Evolutionary conservation across 148 eudicot species (phyloP), one percentile per base, ranked within the genome.

Genomic region (Hydrangea macrophylla): DNA sequence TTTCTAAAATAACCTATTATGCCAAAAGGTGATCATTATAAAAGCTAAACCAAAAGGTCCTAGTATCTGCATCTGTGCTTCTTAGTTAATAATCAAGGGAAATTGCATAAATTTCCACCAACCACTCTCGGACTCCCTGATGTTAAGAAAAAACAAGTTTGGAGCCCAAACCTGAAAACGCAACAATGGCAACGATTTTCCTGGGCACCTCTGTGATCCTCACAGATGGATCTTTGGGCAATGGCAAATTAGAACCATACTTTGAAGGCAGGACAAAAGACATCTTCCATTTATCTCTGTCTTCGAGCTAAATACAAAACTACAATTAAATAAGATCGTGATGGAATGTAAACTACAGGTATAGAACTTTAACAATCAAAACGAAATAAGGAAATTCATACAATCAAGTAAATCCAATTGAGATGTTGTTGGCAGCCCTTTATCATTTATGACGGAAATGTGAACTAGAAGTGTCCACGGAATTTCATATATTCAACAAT

Each of bases 261-360:
- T 90, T 94, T 20, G 96, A 85, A 26, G 98, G 97, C 98, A 94
- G 74, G 74, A 94, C 86, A 75, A 94, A 94, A 58, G 98, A 94
- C 98, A 94, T 94, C 76, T 70, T 71, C 98, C 98, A 94, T 50
- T 75, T 81, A 24, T 87, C 92, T 75, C 76, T 70, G 76, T 72
- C 72, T 57, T 81, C 77, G 64, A 64, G 75, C 96, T 92, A 58
- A 69, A 50, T 50, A n/a, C n/a, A 61, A 18, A 55, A 69, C 30
- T 24, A 20, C 17, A 35, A 68, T 24, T 20, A 50, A 56, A 72
- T 58, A 37, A 70, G 28, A 33, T 44, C 3, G 11, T 26, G 50
- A 58, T 18, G 33, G 53, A 65, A 22, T 10, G 1, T 40, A 56
- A 42, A 17, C 40, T 25, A 24, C 15, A 55, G 11, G 6, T 30